A percentile compares a stretch with the other conserved stretches of the same genome.
These are phyloP conservation scores for Zygoascus tannicola DNA, from an alignment of 805 yeast species.

Conservation along the genomic window DNA sequence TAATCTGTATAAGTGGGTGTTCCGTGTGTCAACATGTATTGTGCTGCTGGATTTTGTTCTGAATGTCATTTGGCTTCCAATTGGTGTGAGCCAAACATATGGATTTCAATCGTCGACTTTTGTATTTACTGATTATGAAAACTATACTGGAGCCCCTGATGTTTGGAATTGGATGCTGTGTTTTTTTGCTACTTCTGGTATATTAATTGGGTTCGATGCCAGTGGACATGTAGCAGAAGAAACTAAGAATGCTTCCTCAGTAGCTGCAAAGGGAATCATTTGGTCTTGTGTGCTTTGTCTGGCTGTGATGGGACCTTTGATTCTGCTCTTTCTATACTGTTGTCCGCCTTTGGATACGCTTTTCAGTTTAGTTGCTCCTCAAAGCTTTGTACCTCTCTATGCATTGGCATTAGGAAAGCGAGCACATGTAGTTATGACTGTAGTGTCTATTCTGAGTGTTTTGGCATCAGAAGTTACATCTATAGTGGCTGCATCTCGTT, in stretches of 20 bases:
- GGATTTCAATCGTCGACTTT: slow-evolving; percentile 18
- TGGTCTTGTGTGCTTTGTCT: slow-evolving; percentile 16
- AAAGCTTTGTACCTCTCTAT: slow-evolving; percentile 18
- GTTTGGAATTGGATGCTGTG: slow-evolving; percentile 18
- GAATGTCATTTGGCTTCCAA: slow-evolving; percentile 19
- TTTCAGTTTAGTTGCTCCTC: slow-evolving; percentile 15
- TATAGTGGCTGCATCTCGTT: slow-evolving; percentile 18
- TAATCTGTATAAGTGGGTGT: slow-evolving; percentile 12
- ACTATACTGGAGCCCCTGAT: slow-evolving; percentile 16
- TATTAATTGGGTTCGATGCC: slow-evolving; percentile 19
- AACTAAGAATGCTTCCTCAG: slow-evolving; percentile 15
- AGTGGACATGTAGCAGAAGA: slow-evolving; percentile 22
- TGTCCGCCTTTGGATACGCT: slow-evolving; percentile 15
- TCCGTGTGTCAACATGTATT: slow-evolving; percentile 12
- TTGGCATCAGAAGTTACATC: slow-evolving; percentile 13
- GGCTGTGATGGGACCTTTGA: slow-evolving; percentile 9
- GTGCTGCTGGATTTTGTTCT: slow-evolving; percentile 15
- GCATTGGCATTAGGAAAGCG: slow-evolving; percentile 18
- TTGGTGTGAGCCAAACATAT: slow-evolving; percentile 17
- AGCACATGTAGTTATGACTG: slow-evolving; percentile 17
- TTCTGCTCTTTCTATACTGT: slow-evolving; percentile 16
- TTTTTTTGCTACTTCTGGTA: slow-evolving; percentile 17
- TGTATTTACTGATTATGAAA: slow-evolving; percentile 11
- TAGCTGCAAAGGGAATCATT: slow-evolving; percentile 18
- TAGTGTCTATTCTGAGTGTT: slow-evolving; percentile 11